Base-by-base conservation (phyloP, 495 filamentous ascomycete species). In the Xylaria telfairii region DNA sequence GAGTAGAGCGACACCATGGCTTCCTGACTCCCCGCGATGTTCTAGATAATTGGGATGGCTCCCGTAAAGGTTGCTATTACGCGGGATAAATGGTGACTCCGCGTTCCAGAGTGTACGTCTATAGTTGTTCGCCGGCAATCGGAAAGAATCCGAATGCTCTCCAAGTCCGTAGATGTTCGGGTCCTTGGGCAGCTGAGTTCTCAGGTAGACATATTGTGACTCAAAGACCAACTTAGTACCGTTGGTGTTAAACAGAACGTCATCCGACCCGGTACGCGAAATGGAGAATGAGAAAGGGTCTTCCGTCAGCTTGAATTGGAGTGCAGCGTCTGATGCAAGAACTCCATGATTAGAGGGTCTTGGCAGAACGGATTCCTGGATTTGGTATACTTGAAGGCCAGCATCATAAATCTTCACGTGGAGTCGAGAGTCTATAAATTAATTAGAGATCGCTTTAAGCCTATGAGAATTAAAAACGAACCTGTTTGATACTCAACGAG, bases 21-120 rank as follows among this genome's bases (percentile, higher is more conserved):
- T 91, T n/a, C 91, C 90, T 15, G 83, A 78, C 17, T 78, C 79
- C 17, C 77, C 78, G 15, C 93, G 87, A 77, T 94, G 91, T 65
- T 96, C 93, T 71, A 91, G 88, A 81, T 97, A 97, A 6, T 96
- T 82, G 0, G 93, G 93, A 76, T 97, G 93, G 71, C 86, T 89
- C 12, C 93, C 92, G 73, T 97, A 96, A 28, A 96, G 81, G 73
- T 97, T 97, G 15, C 86, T 86, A 3, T 71, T 67, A 3, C 71
- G 68, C 17, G 81, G 81, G 7, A 75, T 81, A 17, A 82, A 83
- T 71, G 91, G 93, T 3, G 92, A 81, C 79, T 96, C 93, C 44
- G 91, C 88, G 46, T 86, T 89, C 93, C 93, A 96, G 13, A 97
- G 75, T 0, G 92, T 95, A 8, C 93, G 88, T 24, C 87, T 90